These are phyloP conservation scores for Conringia planisiliqua DNA, from an alignment of 345 rosid genomes.

Conservation along the genomic window DNA sequence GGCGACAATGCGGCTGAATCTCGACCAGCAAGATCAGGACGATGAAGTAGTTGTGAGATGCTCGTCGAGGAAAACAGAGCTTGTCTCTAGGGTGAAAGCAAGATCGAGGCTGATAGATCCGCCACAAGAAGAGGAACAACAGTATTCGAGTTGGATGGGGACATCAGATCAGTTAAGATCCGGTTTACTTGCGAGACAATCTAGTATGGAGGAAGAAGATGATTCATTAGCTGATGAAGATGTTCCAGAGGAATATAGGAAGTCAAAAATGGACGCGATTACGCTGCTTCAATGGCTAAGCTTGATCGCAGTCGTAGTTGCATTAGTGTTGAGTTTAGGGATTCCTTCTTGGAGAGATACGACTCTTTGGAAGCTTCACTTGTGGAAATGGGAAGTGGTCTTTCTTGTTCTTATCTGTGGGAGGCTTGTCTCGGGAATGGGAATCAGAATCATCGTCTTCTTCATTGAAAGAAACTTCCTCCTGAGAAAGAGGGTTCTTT, in stretches of 20 bases:
- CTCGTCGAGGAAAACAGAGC: conserved; percentile 42
- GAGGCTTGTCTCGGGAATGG: conserved; percentile 78
- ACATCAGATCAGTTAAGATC: conserved; percentile 58
- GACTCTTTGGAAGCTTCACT: conserved; percentile 44
- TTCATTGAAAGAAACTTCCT: conserved; percentile 77
- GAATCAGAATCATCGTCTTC: conserved; percentile 63
- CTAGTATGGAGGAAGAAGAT: conserved; percentile 60
- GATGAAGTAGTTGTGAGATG: conserved; percentile 41
- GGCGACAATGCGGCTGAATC: conserved; percentile 26
- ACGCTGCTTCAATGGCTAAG: conserved; percentile 71
- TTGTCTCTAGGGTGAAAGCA: conserved; percentile 46
- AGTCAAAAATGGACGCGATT: conserved; percentile 31
- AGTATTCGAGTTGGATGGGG: conserved; percentile 35
- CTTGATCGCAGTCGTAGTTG: conserved; percentile 46
- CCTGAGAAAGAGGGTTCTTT: conserved; percentile 65
- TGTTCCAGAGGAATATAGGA: conserved; percentile 62
- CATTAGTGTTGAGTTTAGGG: conserved; percentile 40
- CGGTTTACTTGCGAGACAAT: conserved; percentile 37
- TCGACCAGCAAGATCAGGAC: conserved; percentile 25
- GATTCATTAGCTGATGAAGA: conserved; percentile 64
- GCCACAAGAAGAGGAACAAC: conserved; percentile 40
- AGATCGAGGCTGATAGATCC: conserved; percentile 79
- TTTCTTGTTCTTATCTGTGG: conserved; percentile 78
- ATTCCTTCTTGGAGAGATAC: conserved; percentile 33
- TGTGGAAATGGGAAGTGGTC: conserved; percentile 92